Evolutionary conservation across 768 basidiomycete species (phyloP), one percentile per base, ranked within the genome.

Genomic region (Lentinula edodes): DNA sequence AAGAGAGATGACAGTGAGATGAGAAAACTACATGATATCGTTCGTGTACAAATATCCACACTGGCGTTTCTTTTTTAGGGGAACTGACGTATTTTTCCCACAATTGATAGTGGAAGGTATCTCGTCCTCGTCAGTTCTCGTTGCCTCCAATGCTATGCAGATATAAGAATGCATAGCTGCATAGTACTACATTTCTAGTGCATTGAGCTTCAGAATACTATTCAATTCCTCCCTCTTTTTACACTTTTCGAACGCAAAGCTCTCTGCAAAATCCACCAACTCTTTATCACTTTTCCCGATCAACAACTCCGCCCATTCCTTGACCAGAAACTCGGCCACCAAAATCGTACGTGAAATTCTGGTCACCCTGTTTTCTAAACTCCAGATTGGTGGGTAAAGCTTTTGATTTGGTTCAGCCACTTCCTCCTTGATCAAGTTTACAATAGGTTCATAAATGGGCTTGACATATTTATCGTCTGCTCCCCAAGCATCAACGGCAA

Each of bases 401-500:
- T 66, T 66, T 63, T 71, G 77, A 68, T 77, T 69, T 65, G 73
- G 69, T 65, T 75, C 72, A 6, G 72, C 72, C n/a, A 79, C 72
- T 52, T 75, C 75, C 16, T 76, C 60, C 57, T 73, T 70, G 70
- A 84, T 71, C 57, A 76, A 80, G 34, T 83, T 68, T 55, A 80
- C 72, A 62, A 86, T 62, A 10, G 84, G 83, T 53, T 80, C 67
- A 69, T 82, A 85, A 57, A 80, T 64, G 64, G 76, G 69, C 51
- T 71, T 70, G 56, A 86, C 76, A 41, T 66, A 61, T 7, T 67
- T 64, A 58, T 75, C 76, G 67, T 84, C 80, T 7, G 80, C 74
- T 9, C 84, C 83, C 85, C 84, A 84, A 12, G 78, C 74, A 66
- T 86, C 85, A 52, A 79, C 74, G 3, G 83, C 83, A n/a, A 85